Conservation (phyloP, 2,329 filamentous ascomycete genomes). For the Chaetomiaceae sp. region DNA sequence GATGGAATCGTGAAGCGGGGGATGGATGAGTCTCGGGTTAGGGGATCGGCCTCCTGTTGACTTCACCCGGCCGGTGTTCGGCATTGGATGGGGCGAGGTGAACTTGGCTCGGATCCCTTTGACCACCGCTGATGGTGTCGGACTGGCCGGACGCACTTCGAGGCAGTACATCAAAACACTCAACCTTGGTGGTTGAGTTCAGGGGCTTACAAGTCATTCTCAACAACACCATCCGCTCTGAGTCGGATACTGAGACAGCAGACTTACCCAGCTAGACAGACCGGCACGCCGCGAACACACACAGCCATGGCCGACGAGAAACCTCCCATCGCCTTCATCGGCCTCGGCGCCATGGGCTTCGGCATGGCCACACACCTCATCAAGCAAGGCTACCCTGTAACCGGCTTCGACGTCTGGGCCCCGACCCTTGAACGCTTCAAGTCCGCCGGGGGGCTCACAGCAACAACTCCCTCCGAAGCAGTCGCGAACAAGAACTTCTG, state of each 20-base stretch:
- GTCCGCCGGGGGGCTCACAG: conserved; percentile 56
- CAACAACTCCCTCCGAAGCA: conserved; percentile 56
- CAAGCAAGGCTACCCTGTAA: conserved; percentile 61
- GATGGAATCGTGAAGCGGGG: not conserved
- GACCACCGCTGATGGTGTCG: not conserved
- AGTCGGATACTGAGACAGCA: not conserved
- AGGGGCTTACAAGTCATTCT: not conserved
- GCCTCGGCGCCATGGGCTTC: conserved; percentile 77
- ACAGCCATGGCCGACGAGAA: conserved; percentile 32
- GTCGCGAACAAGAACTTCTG: conserved; percentile 57
- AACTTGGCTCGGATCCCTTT: not conserved
- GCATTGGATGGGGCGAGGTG: not conserved
- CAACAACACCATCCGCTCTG: not conserved
- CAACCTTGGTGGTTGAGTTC: not conserved
- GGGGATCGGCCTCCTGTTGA: not conserved
- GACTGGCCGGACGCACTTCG: no score
- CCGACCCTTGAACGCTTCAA: conserved; percentile 64
- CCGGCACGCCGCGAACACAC: not conserved
- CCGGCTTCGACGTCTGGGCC: conserved; percentile 66
- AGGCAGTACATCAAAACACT: no score
- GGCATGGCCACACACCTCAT: conserved; percentile 75
- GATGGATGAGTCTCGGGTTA: not conserved
- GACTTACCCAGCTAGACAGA: not conserved
- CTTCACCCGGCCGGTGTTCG: conserved; percentile 9
- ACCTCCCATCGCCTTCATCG: conserved; percentile 58